phyloP scores from a whole-genome alignment of 2,329 filamentous ascomycete species.

The Leptographium radiaticola region DNA sequence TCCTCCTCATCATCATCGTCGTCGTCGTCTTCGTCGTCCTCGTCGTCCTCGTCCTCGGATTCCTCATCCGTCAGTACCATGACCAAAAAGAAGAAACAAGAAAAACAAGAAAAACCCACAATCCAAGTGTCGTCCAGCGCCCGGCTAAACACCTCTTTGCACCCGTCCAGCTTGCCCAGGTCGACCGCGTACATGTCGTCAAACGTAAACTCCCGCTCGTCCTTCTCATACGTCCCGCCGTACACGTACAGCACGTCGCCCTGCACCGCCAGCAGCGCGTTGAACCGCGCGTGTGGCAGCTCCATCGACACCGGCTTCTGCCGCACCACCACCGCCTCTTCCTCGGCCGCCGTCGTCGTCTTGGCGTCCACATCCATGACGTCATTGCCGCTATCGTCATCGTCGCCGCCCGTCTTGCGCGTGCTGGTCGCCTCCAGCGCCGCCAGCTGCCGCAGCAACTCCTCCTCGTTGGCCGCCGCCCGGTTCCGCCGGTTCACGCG shows the following conservation, averaged over 20 bases:
- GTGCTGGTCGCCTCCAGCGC: conserved; percentile 51
- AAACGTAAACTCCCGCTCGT: conserved; percentile 88
- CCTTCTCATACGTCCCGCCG: conserved; percentile 89
- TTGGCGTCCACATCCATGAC: background rate
- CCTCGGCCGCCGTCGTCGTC: conserved; percentile 33
- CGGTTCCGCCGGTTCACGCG: conserved; percentile 51
- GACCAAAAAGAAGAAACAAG: conserved; percentile 27
- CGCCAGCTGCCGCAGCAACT: conserved; percentile 74
- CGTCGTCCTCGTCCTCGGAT: conserved; percentile 46
- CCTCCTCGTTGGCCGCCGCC: conserved; percentile 82
- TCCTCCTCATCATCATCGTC: conserved; percentile 42
- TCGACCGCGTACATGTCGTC: conserved; percentile 91
- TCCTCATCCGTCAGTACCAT: conserved; percentile 25
- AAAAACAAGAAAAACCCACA: conserved; percentile 29
- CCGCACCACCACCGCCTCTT: conserved; percentile 42
- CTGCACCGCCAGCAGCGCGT: conserved; percentile 79
- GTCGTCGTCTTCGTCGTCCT: conserved; percentile 48
- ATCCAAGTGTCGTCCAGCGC: conserved; percentile 72
- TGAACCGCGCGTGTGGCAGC: conserved; percentile 82
- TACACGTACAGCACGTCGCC: conserved; percentile 90
- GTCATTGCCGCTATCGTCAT: conserved; percentile 45
- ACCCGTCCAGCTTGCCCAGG: conserved; percentile 87
- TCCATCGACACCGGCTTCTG: conserved; percentile 61
- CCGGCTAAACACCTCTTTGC: conserved; percentile 77
- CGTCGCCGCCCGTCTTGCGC: background rate